Percentiles rank a stretch among this genome's conserved stretches.
Conservation (phyloP, 345 rosid species). For the Salix viminalis region DNA sequence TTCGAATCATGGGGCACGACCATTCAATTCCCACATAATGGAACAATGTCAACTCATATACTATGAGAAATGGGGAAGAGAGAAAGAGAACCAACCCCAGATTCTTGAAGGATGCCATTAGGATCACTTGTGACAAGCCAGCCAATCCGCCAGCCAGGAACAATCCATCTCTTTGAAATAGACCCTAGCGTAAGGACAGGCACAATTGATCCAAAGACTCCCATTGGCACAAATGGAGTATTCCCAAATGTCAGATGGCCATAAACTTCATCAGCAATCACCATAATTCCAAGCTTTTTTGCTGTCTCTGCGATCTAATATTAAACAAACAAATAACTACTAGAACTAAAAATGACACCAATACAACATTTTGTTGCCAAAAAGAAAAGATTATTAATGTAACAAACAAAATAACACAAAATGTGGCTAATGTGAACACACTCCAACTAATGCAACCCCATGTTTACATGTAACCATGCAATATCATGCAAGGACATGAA, state of each 20-base stretch:
- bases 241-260: constrained; percentile 45
- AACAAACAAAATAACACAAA: background rate
- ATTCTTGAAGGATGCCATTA: constrained; percentile 27
- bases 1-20: background rate
- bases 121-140: constrained; percentile 54
- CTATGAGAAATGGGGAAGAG: background rate
- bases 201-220: constrained; percentile 43
- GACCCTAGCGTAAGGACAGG: constrained; percentile 60
- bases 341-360: background rate
- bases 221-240: constrained; percentile 51
- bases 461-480: no score
- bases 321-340: background rate
- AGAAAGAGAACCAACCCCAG: constrained; percentile 29
- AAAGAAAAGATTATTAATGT: background rate
- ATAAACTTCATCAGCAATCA: constrained; percentile 63
- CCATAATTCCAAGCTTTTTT: constrained; percentile 40
- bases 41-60: background rate
- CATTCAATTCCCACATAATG: background rate
- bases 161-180: constrained; percentile 58
- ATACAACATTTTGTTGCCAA: background rate
- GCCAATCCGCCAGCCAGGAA: constrained; percentile 64
- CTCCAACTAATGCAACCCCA: no score
- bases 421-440: no score
- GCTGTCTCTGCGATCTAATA: constrained; percentile 54
- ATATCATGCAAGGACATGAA: no score